phyloP scores from a whole-genome alignment of 768 basidiomycete genomes.

The Rhizopogon salebrosus region DNA sequence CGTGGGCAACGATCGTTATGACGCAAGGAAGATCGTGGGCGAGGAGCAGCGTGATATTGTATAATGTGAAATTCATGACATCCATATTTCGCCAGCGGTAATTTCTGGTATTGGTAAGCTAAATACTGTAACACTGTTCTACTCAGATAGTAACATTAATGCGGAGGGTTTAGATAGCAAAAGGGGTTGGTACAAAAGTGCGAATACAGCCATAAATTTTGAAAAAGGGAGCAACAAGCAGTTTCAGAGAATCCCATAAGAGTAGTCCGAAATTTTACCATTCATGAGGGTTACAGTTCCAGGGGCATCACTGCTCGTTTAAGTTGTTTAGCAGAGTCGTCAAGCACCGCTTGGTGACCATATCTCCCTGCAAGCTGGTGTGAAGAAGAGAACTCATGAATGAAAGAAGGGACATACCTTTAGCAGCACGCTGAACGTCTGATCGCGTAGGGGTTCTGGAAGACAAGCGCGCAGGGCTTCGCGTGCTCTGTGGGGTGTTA shows the following conservation, averaged over 20 bases:
- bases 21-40: no score
- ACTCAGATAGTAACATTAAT: conserved; percentile 27
- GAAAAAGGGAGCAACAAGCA: not conserved
- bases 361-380: conserved; percentile 64
- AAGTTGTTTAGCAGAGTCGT: conserved; percentile 88
- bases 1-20: no score
- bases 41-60: no score
- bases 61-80: no score
- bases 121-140: conserved; percentile 24
- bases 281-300: not conserved
- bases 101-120: conserved; percentile 23
- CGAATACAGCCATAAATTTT: conserved; percentile 21
- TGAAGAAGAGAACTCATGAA: conserved; percentile 8
- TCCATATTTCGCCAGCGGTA: not conserved
- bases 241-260: not conserved
- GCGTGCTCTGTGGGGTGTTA: conserved; percentile 59
- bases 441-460: conserved; percentile 91
- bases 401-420: conserved; percentile 50
- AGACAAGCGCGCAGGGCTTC: conserved; percentile 94
- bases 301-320: conserved; percentile 49
- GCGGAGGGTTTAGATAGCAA: conserved; percentile 24
- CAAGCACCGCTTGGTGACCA: conserved; percentile 95
- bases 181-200: conserved; percentile 25
- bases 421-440: conserved; percentile 85
- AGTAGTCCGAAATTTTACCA: not conserved